These are phyloP conservation scores for Pythium plurisporium DNA, from an alignment of 352 stramenopile genomes.

Conservation along the genomic window DNA sequence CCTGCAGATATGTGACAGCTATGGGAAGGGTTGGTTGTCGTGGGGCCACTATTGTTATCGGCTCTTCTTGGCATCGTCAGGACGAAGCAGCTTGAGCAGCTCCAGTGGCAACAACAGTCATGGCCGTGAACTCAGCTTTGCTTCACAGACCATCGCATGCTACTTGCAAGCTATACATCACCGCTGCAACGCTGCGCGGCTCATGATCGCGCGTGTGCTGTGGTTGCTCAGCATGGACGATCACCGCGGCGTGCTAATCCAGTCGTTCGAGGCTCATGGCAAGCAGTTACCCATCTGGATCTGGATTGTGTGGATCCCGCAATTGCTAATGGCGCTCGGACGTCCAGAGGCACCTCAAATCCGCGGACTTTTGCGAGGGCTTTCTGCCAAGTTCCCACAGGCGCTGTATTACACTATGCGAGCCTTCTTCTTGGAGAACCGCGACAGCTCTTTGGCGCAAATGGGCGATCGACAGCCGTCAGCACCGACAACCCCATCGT, in stretches of 20 bases:
- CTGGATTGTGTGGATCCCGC: slow-evolving; percentile 98
- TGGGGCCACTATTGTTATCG: slow-evolving; percentile 92
- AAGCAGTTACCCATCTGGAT: slow-evolving; percentile 96
- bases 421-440: slow-evolving; percentile 97
- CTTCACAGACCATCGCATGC: slow-evolving; percentile 89
- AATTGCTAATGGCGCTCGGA: slow-evolving; percentile 94
- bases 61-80: slow-evolving; percentile 69
- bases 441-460: slow-evolving; percentile 81
- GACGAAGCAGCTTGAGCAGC: slow-evolving; percentile 2
- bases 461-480: slow-evolving; percentile 19
- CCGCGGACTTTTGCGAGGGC: slow-evolving; percentile 67
- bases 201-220: slow-evolving; percentile 90
- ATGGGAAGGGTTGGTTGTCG: slow-evolving; percentile 93
- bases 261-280: slow-evolving; percentile 92
- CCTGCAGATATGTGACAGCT: slow-evolving; percentile 90
- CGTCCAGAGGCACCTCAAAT: slow-evolving; percentile 88
- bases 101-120: slow-evolving; percentile 6
- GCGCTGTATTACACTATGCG: slow-evolving; percentile 98
- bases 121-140: slow-evolving; percentile 52
- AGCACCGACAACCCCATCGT: slow-evolving; percentile 15
- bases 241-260: slow-evolving; percentile 57
- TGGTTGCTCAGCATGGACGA: slow-evolving; percentile 91
- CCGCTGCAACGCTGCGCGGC: slow-evolving; percentile 79
- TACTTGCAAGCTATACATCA: slow-evolving; percentile 93
- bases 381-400: slow-evolving; percentile 95